A percentile compares a stretch with the other conserved stretches of the same genome.
phyloP scores from a whole-genome alignment of 225 moss, liverwort and hornwort genomes.

The Neckera pumila region DNA sequence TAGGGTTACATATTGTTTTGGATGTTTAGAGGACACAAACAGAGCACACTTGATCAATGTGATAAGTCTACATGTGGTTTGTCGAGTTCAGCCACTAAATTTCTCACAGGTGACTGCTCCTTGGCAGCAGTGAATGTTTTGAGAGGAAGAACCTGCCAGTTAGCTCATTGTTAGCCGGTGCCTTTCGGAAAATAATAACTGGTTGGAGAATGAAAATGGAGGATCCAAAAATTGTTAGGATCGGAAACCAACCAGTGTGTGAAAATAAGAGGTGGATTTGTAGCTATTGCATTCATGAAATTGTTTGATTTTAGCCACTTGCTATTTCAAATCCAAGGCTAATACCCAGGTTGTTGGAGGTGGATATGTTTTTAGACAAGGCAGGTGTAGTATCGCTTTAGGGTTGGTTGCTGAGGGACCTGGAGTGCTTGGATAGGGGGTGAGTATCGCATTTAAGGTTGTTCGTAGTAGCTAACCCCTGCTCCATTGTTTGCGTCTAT shows the following conservation, averaged over 20 bases:
- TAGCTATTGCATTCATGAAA: fast-evolving
- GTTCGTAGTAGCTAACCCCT: fast-evolving
- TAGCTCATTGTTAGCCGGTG: neutral
- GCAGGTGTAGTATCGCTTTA: fast-evolving
- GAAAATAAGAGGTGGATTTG: neutral
- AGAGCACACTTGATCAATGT: neutral
- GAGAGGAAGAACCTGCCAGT: fast-evolving
- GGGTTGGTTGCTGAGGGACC: fast-evolving
- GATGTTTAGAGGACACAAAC: neutral
- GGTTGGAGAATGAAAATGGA: neutral
- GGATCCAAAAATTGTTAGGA: neutral
- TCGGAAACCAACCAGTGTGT: fast-evolving
- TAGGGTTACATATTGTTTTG: neutral
- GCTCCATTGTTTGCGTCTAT: fast-evolving
- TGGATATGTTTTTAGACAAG: fast-evolving
- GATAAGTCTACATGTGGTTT: neutral
- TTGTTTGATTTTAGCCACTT: neutral
- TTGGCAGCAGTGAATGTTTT: neutral
- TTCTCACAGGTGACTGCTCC: neutral
- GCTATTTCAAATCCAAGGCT: neutral
- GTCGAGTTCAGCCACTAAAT: neutral
- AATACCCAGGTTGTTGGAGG: fast-evolving
- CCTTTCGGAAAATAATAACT: neutral
- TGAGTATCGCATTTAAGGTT: fast-evolving
- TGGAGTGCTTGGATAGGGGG: neutral